Conservation (phyloP, 208 protist genomes). For the Naegleria lovaniensis region DNA sequence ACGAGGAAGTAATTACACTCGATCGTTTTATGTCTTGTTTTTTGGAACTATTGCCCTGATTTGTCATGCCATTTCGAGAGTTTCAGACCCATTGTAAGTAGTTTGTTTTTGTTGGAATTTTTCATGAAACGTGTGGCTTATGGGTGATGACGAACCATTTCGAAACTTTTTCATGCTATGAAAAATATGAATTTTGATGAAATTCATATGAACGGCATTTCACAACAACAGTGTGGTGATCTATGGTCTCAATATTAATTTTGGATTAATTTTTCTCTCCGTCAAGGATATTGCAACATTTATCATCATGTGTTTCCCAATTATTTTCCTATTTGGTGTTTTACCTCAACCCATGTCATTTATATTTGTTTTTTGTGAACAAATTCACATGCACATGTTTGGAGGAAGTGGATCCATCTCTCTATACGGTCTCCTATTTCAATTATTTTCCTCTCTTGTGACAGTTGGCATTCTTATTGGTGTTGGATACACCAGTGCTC, state of each 20-base stretch:
- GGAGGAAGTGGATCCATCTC: background rate
- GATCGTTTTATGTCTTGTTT: slow-evolving; percentile 7
- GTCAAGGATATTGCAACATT: background rate
- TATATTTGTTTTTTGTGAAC: background rate
- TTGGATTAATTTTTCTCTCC: background rate
- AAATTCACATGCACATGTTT: slow-evolving; percentile 12
- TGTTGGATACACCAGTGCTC: background rate
- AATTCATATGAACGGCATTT: background rate
- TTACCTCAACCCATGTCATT: background rate
- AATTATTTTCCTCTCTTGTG: background rate
- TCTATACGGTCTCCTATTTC: background rate
- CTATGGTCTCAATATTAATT: background rate
- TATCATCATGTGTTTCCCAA: slow-evolving; percentile 3
- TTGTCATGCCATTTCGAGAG: background rate
- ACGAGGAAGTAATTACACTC: background rate
- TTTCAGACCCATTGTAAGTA: background rate
- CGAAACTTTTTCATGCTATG: background rate
- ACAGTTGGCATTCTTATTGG: background rate
- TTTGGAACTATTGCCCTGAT: background rate
- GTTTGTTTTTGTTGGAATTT: too few relatives aligned
- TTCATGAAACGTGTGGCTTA: background rate
- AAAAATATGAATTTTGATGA: background rate
- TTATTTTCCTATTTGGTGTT: slow-evolving; percentile 1
- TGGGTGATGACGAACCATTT: background rate
- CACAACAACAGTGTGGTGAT: background rate